These are phyloP conservation scores for Aphanomyces astaci DNA, from an alignment of 352 stramenopile genomes.

Conservation along the genomic window DNA sequence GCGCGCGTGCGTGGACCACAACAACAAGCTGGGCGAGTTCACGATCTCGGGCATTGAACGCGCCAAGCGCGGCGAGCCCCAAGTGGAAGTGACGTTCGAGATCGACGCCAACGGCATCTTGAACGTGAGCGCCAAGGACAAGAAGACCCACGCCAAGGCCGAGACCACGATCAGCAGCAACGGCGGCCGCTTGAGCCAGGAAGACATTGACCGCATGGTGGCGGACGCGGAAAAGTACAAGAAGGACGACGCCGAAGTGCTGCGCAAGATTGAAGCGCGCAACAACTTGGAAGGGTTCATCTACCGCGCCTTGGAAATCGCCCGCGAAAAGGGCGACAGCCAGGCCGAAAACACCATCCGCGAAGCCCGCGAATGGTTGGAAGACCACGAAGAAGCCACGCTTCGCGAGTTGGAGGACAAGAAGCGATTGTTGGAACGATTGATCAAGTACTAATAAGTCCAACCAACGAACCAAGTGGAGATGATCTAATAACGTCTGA, in stretches of 20 bases:
- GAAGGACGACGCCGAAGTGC: constrained; percentile 93
- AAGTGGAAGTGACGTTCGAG: constrained; percentile 87
- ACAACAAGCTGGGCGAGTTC: constrained; percentile 86
- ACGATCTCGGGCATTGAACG: constrained; percentile 74
- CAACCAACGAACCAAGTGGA: not conserved
- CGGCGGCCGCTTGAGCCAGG: constrained; percentile 94
- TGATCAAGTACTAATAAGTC: constrained; percentile 51
- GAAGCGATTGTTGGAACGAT: constrained; percentile 74
- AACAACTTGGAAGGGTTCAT: constrained; percentile 96
- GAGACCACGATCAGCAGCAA: constrained; percentile 99
- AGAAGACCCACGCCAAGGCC: constrained; percentile 93
- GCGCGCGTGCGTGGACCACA: constrained; percentile 91
- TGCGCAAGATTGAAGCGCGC: constrained; percentile 93
- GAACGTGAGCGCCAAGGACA: constrained; percentile 88
- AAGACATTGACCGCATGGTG: constrained; percentile 99
- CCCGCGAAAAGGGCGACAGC: constrained; percentile 55
- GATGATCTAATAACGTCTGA: not conserved
- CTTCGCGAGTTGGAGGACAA: constrained; percentile 93
- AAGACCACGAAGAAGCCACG: constrained; percentile 78
- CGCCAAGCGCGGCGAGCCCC: constrained; percentile 74
- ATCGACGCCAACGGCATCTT: constrained; percentile 89
- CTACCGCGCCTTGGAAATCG: constrained; percentile 73
- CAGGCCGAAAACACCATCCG: constrained; percentile 72
- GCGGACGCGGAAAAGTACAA: constrained; percentile 95
- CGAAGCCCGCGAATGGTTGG: constrained; percentile 84